Base-by-base conservation (phyloP, 768 basidiomycete species). In the Tulasnella sp. region DNA sequence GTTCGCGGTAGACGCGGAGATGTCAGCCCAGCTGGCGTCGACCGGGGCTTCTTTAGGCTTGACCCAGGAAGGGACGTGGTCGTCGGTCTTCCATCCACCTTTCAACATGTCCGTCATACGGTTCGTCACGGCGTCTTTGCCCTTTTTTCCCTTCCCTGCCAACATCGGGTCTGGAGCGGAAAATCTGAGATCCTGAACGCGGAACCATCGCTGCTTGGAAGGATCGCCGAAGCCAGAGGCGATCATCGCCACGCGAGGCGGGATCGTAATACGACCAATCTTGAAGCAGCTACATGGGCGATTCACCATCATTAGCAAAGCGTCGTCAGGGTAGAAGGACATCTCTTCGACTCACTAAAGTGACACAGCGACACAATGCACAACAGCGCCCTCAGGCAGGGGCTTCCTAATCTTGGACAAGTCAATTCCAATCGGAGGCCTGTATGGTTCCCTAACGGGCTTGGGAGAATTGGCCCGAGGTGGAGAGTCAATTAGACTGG, bases 81-180 rank as follows among this genome's bases (percentile, higher is more conserved):
- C 68, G 40, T 74, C 74, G n/a, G 68, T 74, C 32, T 69, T 74
- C 74, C 74, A 74, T 9, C 67, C 74, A 22, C 74, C 74, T 11
- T 74, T 64, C 22, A 74, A 40, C n/a, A 74, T 74, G 9, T 44
- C 72, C 11, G 73, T 64, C 73, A 74, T 64, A n/a, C 72, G 42
- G 39, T 70, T 70, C 59, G 41, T 63, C 5, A 52, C 47, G 29
- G 32, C 73, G 32, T 37, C 29, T 22, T 70, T 70, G 17, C 44
- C 67, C 29, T 69, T 69, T n/a, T 44, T 44, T 2, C 65, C 41
- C 66, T 44, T 42, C 19, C 34, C 67, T 41, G 34, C 65, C 19
- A 37, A 17, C 35, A 39, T 67, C 22, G 69, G 69, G 69, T 70
- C 41, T 7, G 34, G 69, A 19, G 42, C 35, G 14, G 39, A 41